Evolutionary conservation across 176 grass and related monocot genomes (phyloP).

Genomic region (Tillandsia leiboldiana): DNA sequence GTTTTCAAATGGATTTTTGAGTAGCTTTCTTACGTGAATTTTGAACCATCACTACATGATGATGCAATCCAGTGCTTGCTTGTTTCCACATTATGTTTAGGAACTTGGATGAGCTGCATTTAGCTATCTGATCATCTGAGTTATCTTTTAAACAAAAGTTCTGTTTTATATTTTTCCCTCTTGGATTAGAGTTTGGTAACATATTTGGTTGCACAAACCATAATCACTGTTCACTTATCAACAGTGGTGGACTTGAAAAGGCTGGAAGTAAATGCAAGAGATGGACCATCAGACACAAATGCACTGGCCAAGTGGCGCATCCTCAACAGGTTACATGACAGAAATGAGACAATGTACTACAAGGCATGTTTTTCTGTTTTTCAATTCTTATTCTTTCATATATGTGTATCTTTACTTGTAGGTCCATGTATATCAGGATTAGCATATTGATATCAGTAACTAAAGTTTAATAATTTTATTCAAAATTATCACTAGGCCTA

Average conservation of each 20-base stretch:
- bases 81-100: neutral
- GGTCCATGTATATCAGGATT: too few species aligned
- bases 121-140: neutral
- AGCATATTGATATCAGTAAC: too few species aligned
- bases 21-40: neutral
- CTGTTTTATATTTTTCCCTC: neutral
- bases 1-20: too few species aligned
- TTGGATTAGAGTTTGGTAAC: neutral
- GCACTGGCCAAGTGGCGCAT: slow-evolving; percentile 95
- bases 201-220: neutral
- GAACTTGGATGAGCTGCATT: neutral
- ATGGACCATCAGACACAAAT: slow-evolving; percentile 76
- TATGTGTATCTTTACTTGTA: neutral
- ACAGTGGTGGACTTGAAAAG: slow-evolving; percentile 83
- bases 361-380: slow-evolving; percentile 43
- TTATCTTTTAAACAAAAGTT: neutral
- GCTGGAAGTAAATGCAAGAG: slow-evolving; percentile 54
- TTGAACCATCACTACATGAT: neutral
- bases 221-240: slow-evolving; percentile 16
- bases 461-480: too few species aligned
- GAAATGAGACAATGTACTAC: slow-evolving; percentile 99
- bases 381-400: slow-evolving; percentile 6
- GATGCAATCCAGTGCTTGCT: neutral
- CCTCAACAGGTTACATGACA: slow-evolving; percentile 89
- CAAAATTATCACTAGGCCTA: too few species aligned